Evolutionary conservation across 768 basidiomycete genomes (phyloP).

Genomic region (Suillus lakei): DNA sequence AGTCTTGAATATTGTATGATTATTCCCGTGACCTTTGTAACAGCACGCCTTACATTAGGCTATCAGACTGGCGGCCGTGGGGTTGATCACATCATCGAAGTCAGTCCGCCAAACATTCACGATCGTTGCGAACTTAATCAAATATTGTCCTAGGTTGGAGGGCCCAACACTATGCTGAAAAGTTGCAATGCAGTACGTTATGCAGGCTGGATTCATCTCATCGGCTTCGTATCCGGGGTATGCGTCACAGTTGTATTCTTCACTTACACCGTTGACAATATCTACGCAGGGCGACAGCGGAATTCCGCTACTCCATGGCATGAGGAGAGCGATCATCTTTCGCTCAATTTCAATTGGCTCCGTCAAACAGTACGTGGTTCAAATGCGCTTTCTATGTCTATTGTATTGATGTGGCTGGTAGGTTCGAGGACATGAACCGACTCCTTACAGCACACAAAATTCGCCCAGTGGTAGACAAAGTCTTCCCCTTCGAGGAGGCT

Average conservation of each 20-base stretch:
- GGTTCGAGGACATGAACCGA: slow-evolving; percentile 58
- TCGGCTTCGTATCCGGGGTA: slow-evolving; percentile 56
- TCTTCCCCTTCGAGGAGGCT: slow-evolving; percentile 61
- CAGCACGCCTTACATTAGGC: not conserved
- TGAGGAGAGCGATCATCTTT: slow-evolving; percentile 46
- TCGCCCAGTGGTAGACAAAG: slow-evolving; percentile 57
- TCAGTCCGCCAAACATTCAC: not conserved
- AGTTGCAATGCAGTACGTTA: slow-evolving; percentile 43
- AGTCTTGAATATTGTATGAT: slow-evolving; percentile 48
- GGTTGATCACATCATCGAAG: slow-evolving; percentile 41
- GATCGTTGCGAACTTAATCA: not conserved
- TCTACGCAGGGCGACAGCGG: slow-evolving; percentile 27
- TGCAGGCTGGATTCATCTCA: slow-evolving; percentile 51
- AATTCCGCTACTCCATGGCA: slow-evolving; percentile 38
- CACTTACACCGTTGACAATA: not conserved
- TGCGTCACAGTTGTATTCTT: slow-evolving; percentile 5
- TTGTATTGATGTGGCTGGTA: slow-evolving; percentile 19
- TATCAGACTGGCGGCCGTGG: slow-evolving; percentile 36
- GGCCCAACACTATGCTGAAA: slow-evolving; percentile 52
- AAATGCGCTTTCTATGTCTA: not conserved
- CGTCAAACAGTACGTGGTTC: slow-evolving; percentile 54
- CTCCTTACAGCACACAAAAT: slow-evolving; percentile 50
- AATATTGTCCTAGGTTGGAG: slow-evolving; percentile 50
- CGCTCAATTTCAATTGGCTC: slow-evolving; percentile 62
- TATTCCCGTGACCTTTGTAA: not conserved